These are phyloP conservation scores for Phytophthora quininea DNA, from an alignment of 352 stramenopile genomes.

Conservation along the genomic window DNA sequence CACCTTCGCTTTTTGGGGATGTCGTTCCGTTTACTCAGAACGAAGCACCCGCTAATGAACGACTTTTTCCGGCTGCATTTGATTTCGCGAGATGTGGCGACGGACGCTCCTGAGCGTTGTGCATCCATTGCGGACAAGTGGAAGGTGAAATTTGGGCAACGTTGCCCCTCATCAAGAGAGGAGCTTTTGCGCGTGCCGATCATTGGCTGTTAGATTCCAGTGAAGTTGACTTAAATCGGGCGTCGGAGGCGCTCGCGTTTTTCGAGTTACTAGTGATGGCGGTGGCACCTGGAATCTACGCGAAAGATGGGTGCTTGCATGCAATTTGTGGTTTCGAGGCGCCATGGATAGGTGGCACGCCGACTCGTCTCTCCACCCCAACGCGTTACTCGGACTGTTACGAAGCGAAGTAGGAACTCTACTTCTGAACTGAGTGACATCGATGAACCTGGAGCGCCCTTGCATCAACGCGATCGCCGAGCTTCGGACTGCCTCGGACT, in stretches of 20 bases:
- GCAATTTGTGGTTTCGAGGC: not conserved
- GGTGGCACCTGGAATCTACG: not conserved
- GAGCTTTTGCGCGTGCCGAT: no score
- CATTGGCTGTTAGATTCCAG: not conserved
- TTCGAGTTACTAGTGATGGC: not conserved
- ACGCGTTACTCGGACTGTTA: not conserved
- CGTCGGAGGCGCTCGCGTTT: not conserved
- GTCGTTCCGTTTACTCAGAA: no score
- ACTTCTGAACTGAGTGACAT: not conserved
- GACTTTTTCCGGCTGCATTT: no score
- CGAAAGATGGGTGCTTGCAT: not conserved
- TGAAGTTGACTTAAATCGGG: not conserved
- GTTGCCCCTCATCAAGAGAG: no score
- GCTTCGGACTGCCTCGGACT: not conserved
- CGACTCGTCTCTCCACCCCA: not conserved
- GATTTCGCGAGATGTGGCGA: no score
- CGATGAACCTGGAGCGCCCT: not conserved
- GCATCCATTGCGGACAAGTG: no score
- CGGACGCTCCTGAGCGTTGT: no score
- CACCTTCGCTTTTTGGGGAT: no score
- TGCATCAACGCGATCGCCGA: not conserved
- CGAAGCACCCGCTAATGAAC: no score
- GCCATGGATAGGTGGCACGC: not conserved
- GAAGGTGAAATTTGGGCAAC: no score
- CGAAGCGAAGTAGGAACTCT: not conserved